Base-by-base conservation (phyloP, 805 yeast species). In the Metschnikowia cerradonensis region DNA sequence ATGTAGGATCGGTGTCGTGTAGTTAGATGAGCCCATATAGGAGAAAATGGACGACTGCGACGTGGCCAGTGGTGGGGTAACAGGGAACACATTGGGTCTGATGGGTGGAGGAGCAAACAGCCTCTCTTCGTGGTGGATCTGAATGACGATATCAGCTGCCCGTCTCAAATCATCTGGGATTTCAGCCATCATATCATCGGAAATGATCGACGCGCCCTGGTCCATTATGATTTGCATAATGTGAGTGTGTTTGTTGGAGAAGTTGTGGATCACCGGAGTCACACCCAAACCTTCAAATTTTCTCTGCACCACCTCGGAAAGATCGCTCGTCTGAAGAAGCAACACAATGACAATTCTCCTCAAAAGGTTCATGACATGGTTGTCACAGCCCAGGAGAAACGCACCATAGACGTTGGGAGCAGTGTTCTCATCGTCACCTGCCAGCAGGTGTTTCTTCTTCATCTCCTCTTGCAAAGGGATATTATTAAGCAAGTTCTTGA, bases 201-300 rank as follows among this genome's bases (percentile, higher is more conserved):
- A 50, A 43, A 49, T 43, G 17, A 51, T 46, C 14, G 48, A 31
- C 19, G 53, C 40, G 20, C 57, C 59, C 30, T 40, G 51, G 32
- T 57, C 58, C 15, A 48, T 40, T n/a, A 57, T 45, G 5, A 50
- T 45, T 31, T 47, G 59, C 53, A 52, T 46, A 20, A 48, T 42
- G n/a, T 37, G 45, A 10, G 52, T 49, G 42, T 57, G 54, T 33
- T 56, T 49, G 43, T 54, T 61, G 37, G 55, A 38, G 58, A 64
- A 68, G 56, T 66, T 67, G 52, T 64, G 65, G 20, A 72, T 60
- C 17, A 78, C 82, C 15, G 75, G 76, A n/a, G 78, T 71, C 11
- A 80, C 85, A 1, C 85, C 85, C 45, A 79, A 60, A 31, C 68
- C 70, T 35, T 77, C 70, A 57, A 80, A 77, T 60, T 81, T 81